A percentile compares a stretch with the other conserved stretches of the same genome.
Evolutionary conservation across 495 filamentous ascomycete species (phyloP).

Genomic region (Podospora didyma): DNA sequence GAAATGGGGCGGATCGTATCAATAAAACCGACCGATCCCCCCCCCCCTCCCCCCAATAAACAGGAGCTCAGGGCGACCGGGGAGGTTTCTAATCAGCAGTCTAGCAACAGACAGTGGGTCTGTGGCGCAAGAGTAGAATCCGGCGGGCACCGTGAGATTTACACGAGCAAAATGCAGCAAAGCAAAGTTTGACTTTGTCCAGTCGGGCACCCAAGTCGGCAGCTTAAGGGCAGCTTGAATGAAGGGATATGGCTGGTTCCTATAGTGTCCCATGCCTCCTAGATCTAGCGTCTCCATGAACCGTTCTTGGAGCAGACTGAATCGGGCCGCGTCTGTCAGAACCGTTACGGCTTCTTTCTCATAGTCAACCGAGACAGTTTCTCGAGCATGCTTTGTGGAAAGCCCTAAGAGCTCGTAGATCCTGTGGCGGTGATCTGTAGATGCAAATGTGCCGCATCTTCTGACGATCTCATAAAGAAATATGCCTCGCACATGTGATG

Average conservation of each 20-base stretch:
- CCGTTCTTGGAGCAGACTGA: not conserved
- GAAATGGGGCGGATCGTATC: not conserved
- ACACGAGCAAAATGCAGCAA: not conserved
- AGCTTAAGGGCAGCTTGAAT: not conserved
- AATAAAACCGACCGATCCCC: not conserved
- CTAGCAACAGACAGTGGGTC: not conserved
- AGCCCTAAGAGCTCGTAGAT: not conserved
- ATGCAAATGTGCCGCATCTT: not conserved
- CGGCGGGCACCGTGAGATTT: not conserved
- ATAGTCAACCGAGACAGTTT: not conserved
- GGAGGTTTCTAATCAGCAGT: not conserved
- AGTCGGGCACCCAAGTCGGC: not conserved
- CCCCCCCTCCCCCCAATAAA: too few relatives aligned
- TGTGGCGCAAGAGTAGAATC: not conserved
- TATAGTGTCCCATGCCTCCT: not conserved
- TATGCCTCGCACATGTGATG: not conserved
- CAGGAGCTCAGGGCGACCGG: not conserved
- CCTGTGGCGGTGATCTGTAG: not conserved
- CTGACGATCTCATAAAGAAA: not conserved
- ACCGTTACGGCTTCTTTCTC: not conserved
- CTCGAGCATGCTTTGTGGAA: not conserved
- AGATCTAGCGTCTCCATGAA: not conserved
- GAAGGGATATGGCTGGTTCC: not conserved
- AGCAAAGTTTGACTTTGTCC: not conserved
- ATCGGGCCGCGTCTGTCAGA: not conserved